Conservation (phyloP, 371 early-diverging fungal species). For the Smittium mucronatum region DNA sequence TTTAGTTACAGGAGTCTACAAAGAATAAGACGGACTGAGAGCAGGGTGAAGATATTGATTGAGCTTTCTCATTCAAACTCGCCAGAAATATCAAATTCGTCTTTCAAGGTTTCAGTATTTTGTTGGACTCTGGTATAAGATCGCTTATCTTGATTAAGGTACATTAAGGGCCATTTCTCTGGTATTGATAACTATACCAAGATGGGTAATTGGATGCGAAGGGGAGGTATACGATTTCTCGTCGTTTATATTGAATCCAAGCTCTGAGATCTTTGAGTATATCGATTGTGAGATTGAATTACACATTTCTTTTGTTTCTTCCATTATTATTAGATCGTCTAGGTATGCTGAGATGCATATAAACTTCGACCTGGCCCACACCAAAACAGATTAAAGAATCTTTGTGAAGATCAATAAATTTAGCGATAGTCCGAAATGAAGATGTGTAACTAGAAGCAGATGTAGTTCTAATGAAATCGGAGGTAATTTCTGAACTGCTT, state of each 20-base stretch:
- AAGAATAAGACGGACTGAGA: neutral
- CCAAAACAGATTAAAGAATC: constrained; percentile 26
- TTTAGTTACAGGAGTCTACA: neutral
- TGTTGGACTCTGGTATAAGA: neutral
- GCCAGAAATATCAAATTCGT: constrained; percentile 6
- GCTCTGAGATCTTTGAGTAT: constrained; percentile 17
- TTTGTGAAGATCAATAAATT: constrained; percentile 34
- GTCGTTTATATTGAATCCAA: constrained; percentile 26
- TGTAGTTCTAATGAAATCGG: too few species aligned
- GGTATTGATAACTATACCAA: constrained; percentile 31
- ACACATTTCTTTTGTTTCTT: constrained; percentile 1
- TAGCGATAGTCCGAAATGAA: constrained; percentile 37
- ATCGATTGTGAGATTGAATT: constrained; percentile 15
- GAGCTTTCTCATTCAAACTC: constrained; percentile 9
- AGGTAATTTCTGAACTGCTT: constrained; percentile 32
- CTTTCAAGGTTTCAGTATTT: neutral
- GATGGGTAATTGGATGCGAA: constrained; percentile 27
- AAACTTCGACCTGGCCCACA: constrained; percentile 23
- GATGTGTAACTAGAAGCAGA: too few species aligned
- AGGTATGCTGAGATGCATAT: constrained; percentile 28
- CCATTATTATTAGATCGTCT: constrained; percentile 27
- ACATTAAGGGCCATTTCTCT: neutral
- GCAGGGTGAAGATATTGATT: constrained; percentile 5
- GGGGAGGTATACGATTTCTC: constrained; percentile 22
- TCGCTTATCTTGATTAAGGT: neutral